Conservation (phyloP, 169 alveolate species). For the Plasmodium gonderi region DNA sequence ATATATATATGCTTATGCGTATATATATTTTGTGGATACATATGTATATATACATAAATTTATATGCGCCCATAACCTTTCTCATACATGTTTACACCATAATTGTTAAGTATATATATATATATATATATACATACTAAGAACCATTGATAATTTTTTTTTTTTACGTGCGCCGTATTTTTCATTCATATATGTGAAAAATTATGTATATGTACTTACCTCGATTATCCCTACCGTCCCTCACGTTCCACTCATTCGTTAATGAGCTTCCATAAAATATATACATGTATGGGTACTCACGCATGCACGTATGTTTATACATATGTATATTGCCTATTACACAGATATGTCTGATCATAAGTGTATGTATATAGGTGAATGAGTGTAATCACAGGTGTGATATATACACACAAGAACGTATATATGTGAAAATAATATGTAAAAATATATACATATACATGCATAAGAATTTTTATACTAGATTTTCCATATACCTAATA, state of each 20-base stretch:
- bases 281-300: background rate
- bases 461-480: background rate
- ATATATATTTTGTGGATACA: background rate
- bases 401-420: background rate
- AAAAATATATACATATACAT: no score
- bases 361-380: background rate
- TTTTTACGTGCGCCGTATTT: slow-evolving; percentile 6
- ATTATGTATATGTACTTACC: background rate
- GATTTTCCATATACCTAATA: background rate
- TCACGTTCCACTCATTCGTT: background rate
- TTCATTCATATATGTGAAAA: background rate
- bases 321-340: background rate
- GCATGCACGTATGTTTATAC: background rate
- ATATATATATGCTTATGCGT: slow-evolving; percentile 1
- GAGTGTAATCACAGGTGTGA: background rate
- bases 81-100: background rate
- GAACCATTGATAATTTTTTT: background rate
- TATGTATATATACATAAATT: background rate
- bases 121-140: no score
- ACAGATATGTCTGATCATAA: background rate
- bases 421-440: no score
- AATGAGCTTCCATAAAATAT: background rate
- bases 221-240: background rate
- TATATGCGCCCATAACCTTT: background rate
- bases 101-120: background rate